These are phyloP conservation scores for Magnaporthiopsis incrustans DNA, from an alignment of 2,329 filamentous ascomycete genomes.

Conservation along the genomic window DNA sequence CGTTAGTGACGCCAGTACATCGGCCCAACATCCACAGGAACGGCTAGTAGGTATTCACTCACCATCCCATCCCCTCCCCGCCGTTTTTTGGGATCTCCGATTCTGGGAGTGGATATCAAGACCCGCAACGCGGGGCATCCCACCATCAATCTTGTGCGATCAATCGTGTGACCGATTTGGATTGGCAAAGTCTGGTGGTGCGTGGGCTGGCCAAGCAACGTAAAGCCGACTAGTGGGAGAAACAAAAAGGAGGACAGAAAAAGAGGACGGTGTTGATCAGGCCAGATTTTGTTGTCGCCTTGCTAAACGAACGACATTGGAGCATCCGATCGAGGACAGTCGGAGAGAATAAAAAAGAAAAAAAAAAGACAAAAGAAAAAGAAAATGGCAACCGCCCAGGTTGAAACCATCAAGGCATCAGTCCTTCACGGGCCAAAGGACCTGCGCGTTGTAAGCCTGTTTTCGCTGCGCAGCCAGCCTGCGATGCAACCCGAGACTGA, in stretches of 20 bases:
- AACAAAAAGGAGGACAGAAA: not conserved
- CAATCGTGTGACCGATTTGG: not conserved
- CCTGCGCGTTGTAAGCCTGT: constrained; percentile 33
- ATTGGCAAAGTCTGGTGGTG: not conserved
- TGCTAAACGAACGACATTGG: not conserved
- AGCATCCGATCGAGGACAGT: not conserved
- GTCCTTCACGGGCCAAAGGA: constrained; percentile 42
- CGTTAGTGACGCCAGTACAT: too few species aligned
- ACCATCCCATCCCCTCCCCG: too few species aligned
- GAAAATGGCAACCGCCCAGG: not conserved
- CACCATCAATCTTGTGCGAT: not conserved
- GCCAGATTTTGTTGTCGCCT: not conserved
- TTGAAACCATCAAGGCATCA: constrained; percentile 27
- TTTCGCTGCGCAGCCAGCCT: not conserved
- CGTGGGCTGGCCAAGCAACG: too few species aligned
- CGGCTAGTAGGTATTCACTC: too few species aligned
- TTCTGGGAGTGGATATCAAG: not conserved
- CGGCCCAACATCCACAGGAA: too few species aligned
- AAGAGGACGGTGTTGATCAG: not conserved
- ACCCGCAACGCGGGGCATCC: not conserved
- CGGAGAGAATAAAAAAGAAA: not conserved
- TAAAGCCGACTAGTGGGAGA: not conserved
- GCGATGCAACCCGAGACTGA: not conserved
- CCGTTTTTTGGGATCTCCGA: too few species aligned
- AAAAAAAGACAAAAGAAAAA: too few species aligned